Percentiles rank a stretch among this genome's conserved stretches.
Evolutionary conservation across 2,329 filamentous ascomycete genomes (phyloP).

Genomic region (Xylaria digitata): DNA sequence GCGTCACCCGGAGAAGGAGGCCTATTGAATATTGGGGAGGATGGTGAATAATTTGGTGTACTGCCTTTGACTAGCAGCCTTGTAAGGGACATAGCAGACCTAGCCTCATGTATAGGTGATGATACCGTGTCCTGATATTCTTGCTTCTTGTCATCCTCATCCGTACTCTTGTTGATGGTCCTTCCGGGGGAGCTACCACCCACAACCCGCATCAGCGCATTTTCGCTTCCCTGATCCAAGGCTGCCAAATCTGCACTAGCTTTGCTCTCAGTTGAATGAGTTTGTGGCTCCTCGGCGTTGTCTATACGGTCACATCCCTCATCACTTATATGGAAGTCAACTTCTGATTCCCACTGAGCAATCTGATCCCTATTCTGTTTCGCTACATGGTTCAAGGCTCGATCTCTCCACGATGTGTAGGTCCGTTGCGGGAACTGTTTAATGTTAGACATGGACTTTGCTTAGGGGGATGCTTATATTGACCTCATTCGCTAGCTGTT

Average conservation of each 20-base stretch:
- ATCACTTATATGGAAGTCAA: constrained; percentile 10
- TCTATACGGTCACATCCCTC: neutral
- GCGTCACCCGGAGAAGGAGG: neutral
- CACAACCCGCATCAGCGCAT: neutral
- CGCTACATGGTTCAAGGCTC: constrained; percentile 47
- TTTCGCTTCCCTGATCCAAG: neutral
- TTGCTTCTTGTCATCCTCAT: constrained; percentile 8
- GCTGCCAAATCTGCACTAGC: neutral
- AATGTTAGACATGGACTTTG: constrained; percentile 22
- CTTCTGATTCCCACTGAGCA: constrained; percentile 32
- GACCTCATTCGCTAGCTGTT: constrained; percentile 50
- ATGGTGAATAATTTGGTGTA: neutral
- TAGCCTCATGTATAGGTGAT: neutral
- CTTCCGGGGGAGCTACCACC: neutral
- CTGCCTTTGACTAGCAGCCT: neutral
- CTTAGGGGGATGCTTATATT: constrained; percentile 19
- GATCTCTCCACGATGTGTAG: constrained; percentile 48
- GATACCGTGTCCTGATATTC: neutral
- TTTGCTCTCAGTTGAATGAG: neutral
- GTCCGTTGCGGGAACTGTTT: constrained; percentile 50
- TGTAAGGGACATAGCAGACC: neutral
- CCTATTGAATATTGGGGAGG: neutral
- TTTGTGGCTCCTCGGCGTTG: constrained; percentile 5
- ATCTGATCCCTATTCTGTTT: constrained; percentile 35
- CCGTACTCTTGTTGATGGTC: neutral